Evolutionary conservation across 169 alveolate genomes (phyloP).

Genomic region (Besnoitia besnoiti): DNA sequence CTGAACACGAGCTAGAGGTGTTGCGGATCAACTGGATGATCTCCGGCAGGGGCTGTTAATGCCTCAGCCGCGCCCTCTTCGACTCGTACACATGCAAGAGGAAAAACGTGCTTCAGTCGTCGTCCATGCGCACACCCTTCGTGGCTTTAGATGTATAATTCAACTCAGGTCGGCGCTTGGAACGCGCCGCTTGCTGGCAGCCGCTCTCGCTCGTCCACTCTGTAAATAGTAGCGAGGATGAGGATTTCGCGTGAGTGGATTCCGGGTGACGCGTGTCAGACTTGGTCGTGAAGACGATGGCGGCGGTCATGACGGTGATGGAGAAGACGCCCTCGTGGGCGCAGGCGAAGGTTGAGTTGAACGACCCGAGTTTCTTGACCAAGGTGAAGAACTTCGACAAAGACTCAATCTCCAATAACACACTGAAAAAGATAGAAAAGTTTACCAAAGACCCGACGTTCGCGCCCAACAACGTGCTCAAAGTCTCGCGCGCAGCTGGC

Average conservation of each 20-base stretch:
- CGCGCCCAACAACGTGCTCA: constrained; percentile 88
- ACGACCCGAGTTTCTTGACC: constrained; percentile 92
- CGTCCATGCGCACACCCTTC: no score
- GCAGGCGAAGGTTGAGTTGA: constrained; percentile 91
- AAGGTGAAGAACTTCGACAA: constrained; percentile 90
- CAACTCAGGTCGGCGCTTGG: background rate
- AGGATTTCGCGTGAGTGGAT: no score
- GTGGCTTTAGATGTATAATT: no score
- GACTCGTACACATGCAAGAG: no score
- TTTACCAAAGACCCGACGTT: constrained; percentile 88
- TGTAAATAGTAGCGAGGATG: no score
- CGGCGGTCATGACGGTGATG: constrained; percentile 93
- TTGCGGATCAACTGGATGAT: no score
- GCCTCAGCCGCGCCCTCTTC: no score
- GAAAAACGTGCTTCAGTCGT: no score
- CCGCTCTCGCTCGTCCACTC: no score
- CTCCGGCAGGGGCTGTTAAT: no score
- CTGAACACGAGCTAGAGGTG: no score
- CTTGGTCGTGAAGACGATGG: constrained; percentile 91
- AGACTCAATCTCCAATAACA: constrained; percentile 87
- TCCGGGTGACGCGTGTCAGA: constrained; percentile 69
- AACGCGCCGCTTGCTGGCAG: no score
- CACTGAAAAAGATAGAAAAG: constrained; percentile 86
- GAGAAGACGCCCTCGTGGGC: constrained; percentile 93
- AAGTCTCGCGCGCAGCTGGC: constrained; percentile 93